Evolutionary conservation across 2,329 filamentous ascomycete species (phyloP).

Genomic region (Fusarium haematococcum): DNA sequence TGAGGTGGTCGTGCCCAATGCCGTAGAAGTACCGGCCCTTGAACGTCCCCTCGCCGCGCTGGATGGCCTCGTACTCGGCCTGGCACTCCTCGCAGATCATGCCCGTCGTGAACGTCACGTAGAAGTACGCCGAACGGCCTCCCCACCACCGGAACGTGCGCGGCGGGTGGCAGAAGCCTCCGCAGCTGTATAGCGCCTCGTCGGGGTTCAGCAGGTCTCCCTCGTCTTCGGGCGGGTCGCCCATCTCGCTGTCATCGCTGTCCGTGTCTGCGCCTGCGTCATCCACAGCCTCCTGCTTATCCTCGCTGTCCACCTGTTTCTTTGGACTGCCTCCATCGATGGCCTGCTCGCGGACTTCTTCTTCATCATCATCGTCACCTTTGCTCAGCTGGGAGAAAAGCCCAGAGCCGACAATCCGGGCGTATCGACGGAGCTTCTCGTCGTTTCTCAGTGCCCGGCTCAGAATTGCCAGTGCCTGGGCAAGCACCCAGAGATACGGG

Average conservation of each 20-base stretch:
- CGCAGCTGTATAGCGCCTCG: neutral
- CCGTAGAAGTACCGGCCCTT: neutral
- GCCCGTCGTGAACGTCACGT: neutral
- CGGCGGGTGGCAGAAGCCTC: neutral
- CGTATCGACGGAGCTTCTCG: neutral
- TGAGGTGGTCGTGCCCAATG: neutral
- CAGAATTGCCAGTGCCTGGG: neutral
- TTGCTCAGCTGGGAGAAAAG: neutral
- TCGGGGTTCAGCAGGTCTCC: neutral
- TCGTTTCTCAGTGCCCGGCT: neutral
- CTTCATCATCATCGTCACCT: neutral
- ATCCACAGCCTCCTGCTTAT: neutral
- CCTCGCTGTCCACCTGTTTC: neutral
- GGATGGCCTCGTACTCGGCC: neutral
- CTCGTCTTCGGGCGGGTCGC: neutral
- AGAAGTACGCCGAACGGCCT: neutral
- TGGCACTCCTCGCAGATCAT: conserved; percentile 10
- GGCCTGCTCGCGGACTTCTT: neutral
- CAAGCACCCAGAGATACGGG: neutral
- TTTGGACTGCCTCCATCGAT: neutral
- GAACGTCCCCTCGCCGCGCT: neutral
- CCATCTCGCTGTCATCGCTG: neutral
- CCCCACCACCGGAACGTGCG: neutral
- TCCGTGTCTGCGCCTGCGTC: neutral
- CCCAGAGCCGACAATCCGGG: neutral